These are phyloP conservation scores for Neodidymelliopsis sp. DNA, from an alignment of 2,329 filamentous ascomycete genomes.

Conservation along the genomic window DNA sequence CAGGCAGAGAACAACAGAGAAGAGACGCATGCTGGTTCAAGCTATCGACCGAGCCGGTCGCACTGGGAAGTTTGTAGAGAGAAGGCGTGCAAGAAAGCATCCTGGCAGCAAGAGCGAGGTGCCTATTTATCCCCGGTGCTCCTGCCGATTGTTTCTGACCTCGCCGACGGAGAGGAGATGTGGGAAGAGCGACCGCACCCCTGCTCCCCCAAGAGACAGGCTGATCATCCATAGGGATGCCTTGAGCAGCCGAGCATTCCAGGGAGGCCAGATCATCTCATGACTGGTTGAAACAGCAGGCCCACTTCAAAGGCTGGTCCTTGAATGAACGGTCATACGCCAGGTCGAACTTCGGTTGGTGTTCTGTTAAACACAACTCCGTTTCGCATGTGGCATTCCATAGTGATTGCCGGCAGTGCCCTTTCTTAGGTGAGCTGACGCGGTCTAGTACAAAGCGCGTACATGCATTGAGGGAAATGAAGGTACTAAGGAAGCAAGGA, in stretches of 20 bases:
- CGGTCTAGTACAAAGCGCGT: constrained; percentile 14
- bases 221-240: constrained; percentile 22
- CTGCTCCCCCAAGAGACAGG: constrained; percentile 17
- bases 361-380: constrained; percentile 1
- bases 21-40: constrained; percentile 30
- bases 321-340: constrained; percentile 31
- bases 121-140: constrained; percentile 18
- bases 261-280: constrained; percentile 14
- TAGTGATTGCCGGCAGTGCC: constrained; percentile 10
- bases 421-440: constrained; percentile 16
- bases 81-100: not conserved
- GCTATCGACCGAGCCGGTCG: not conserved
- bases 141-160: constrained; percentile 5
- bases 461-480: constrained; percentile 16
- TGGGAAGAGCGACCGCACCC: constrained; percentile 15
- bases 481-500: constrained; percentile 19
- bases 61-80: not conserved
- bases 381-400: constrained; percentile 22
- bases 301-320: constrained; percentile 18
- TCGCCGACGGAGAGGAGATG: constrained; percentile 3
- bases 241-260: constrained; percentile 15
- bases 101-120: constrained; percentile 4
- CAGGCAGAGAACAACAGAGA: constrained; percentile 39
- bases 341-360: constrained; percentile 16
- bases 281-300: constrained; percentile 19